Evolutionary conservation across 805 yeast species (phyloP), one percentile per base, ranked within the genome.

Genomic region (Candida railenensis): DNA sequence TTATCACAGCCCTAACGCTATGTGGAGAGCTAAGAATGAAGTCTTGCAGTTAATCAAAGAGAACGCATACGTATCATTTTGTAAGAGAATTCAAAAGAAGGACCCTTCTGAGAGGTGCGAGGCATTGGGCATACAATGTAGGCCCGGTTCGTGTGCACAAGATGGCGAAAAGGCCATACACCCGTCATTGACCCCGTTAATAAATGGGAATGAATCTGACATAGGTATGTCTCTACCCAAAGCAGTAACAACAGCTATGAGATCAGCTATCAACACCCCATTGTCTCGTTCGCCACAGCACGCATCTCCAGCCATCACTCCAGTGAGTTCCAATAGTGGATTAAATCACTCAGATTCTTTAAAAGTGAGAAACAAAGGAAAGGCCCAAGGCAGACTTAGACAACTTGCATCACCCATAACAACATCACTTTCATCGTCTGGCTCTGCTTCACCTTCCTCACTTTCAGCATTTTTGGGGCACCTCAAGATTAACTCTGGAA

Each of bases 31-130:
- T 11, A 62, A 65, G 43, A 44, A 52, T 19, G 74, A 70, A 45
- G 62, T 64, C 19, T 48, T 66, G 30, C 68, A 58, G 42, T 49
- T 70, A 12, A 51, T 69, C 37, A 59, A 62, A 43, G 75, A 69
- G 47, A 70, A 70, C 43, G 71, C 59, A 8, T 69, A 64, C 49
- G 44, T 38, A 18, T 42, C 44, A 8, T 59, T 59, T 44, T 43
- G 50, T 14, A 56, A 54, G 20, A 43, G 20, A 9, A 42, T 34
- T n/a, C 45, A 34, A 16, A 42, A 34, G 9, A 20, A 19, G 4
- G 20, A 21, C 7, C n/a, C 21, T 4, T 4, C 11, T 7, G 21
- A 42, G 3, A 33, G 40, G 33, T 42, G 40, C 19, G 12, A 12
- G 7, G 45, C 45, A 9, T 28, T 42, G n/a, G 40, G 30, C 3